phyloP scores from a whole-genome alignment of 768 basidiomycete genomes.

The Suillus americanus region DNA sequence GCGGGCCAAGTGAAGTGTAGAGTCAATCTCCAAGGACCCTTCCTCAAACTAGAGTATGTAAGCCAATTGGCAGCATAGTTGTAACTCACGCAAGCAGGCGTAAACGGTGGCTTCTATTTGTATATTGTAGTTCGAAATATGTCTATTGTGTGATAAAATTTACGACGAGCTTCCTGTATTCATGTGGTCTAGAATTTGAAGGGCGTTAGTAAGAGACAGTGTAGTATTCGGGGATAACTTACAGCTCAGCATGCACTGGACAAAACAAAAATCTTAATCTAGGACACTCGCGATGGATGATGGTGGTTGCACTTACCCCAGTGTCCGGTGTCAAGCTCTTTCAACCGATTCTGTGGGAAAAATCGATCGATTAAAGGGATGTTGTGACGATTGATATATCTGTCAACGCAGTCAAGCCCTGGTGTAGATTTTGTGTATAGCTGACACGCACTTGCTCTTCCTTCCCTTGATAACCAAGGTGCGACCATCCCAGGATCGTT shows the following conservation, averaged over 20 bases:
- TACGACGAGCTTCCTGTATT: slow-evolving; percentile 46
- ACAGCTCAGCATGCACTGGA: slow-evolving; percentile 81
- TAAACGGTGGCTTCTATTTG: background rate
- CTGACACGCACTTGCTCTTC: slow-evolving; percentile 61
- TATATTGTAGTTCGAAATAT: background rate
- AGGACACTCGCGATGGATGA: background rate
- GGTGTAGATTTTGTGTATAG: background rate
- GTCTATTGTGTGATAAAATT: slow-evolving; percentile 20
- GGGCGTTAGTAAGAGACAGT: slow-evolving; percentile 1
- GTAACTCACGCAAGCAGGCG: background rate
- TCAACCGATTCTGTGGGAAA: slow-evolving; percentile 69
- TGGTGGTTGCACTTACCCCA: slow-evolving; percentile 64
- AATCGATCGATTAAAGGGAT: slow-evolving; percentile 58
- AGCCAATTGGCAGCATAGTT: background rate
- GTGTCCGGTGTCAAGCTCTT: slow-evolving; percentile 73
- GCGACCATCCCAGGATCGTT: slow-evolving; percentile 53
- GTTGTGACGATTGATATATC: slow-evolving; percentile 77
- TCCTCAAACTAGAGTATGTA: background rate
- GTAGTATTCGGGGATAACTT: slow-evolving; percentile 13
- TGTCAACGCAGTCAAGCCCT: slow-evolving; percentile 24
- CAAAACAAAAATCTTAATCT: background rate
- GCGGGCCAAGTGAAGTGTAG: background rate
- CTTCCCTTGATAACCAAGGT: slow-evolving; percentile 77
- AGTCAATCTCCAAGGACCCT: background rate
- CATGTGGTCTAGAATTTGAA: slow-evolving; percentile 45